Evolutionary conservation across 2,329 filamentous ascomycete genomes (phyloP).

Genomic region (Microsporum audouinii): DNA sequence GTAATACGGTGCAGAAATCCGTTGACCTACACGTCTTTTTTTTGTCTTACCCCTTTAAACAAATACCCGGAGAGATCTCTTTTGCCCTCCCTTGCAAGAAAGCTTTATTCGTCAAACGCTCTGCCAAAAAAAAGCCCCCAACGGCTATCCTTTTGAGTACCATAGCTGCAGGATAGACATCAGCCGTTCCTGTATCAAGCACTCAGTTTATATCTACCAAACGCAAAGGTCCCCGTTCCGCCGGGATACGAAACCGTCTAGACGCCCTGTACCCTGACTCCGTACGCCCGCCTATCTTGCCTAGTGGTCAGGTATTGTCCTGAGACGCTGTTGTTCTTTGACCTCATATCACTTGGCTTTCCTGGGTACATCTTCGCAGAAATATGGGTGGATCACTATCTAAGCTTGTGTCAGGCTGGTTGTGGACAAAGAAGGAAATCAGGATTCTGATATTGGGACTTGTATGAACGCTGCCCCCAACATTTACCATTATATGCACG

Average conservation of each 20-base stretch:
- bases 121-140: not conserved
- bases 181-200: not conserved
- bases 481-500: not conserved
- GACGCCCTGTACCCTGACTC: not conserved
- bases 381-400: slow-evolving; percentile 48
- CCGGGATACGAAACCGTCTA: not conserved
- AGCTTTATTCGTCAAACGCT: not conserved
- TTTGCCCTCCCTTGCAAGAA: not conserved
- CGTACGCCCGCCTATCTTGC: slow-evolving; percentile 1
- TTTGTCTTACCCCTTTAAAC: not conserved
- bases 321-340: not conserved
- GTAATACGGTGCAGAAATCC: not conserved
- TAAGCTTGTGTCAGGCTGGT: slow-evolving; percentile 52
- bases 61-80: not conserved
- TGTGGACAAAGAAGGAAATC: slow-evolving; percentile 96
- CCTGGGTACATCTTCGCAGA: not conserved
- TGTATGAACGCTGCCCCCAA: slow-evolving; percentile 44
- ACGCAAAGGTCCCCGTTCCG: not conserved
- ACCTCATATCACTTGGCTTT: too few relatives aligned
- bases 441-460: slow-evolving; percentile 88
- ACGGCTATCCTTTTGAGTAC: not conserved
- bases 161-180: not conserved
- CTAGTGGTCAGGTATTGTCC: not conserved
- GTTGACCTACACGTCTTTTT: not conserved
- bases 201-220: not conserved